These are phyloP conservation scores for Nicotiana sylvestris DNA, from an alignment of 257 asterid species.

Conservation along the genomic window DNA sequence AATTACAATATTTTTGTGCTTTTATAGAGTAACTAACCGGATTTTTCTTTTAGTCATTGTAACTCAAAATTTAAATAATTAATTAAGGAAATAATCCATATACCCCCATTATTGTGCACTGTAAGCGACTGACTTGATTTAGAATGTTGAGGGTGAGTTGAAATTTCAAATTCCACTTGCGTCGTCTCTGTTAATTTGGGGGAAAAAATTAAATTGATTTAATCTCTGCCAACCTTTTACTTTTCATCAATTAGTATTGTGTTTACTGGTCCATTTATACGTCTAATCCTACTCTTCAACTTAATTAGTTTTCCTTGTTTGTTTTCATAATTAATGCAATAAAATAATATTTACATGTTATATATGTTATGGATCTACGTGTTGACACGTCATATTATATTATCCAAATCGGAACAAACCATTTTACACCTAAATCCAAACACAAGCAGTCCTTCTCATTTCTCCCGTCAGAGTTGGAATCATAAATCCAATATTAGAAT, in stretches of 20 bases:
- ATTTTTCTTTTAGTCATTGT: not conserved
- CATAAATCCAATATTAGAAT: too few species aligned
- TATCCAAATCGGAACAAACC: not conserved
- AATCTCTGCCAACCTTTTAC: not conserved
- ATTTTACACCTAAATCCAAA: not conserved
- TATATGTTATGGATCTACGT: slow-evolving; percentile 9
- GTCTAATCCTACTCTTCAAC: not conserved
- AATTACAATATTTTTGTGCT: not conserved
- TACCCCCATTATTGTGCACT: too few species aligned
- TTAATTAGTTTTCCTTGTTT: not conserved
- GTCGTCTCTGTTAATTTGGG: not conserved
- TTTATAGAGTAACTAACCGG: not conserved
- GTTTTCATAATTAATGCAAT: not conserved
- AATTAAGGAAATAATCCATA: not conserved
- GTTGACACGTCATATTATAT: slow-evolving; percentile 24
- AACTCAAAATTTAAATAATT: not conserved
- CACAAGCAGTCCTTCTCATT: not conserved
- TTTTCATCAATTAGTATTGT: not conserved
- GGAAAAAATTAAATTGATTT: not conserved
- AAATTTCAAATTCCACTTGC: not conserved
- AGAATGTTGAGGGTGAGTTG: not conserved
- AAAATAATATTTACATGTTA: not conserved
- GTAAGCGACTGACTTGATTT: not conserved
- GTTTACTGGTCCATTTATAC: not conserved
- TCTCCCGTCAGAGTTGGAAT: too few species aligned